A percentile compares a stretch with the other conserved stretches of the same genome.
phyloP scores from a whole-genome alignment of 2,329 filamentous ascomycete species.

The Xylaria sp. region DNA sequence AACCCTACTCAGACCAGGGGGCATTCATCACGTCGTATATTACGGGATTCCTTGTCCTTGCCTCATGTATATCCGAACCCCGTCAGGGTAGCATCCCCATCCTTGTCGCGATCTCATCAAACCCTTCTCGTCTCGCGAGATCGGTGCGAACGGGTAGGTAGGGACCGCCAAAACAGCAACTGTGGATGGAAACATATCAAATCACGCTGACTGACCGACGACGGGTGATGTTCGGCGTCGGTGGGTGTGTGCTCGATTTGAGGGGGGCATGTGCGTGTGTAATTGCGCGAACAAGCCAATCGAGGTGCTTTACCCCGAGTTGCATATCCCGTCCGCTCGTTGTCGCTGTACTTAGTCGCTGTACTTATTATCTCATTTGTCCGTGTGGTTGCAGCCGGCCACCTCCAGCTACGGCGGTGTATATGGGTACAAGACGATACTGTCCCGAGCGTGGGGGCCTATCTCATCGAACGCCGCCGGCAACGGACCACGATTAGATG shows the following conservation, averaged over 20 bases:
- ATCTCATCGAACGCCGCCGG: neutral
- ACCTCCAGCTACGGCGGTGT: slow-evolving; percentile 1
- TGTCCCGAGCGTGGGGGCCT: neutral
- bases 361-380: slow-evolving; percentile 5
- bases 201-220: slow-evolving; percentile 9
- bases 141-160: neutral
- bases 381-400: slow-evolving; percentile 10
- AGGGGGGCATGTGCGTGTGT: neutral
- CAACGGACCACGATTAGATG: slow-evolving; percentile 1
- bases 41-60: neutral
- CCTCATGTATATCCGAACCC: neutral
- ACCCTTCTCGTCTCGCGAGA: neutral
- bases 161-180: too few relatives aligned
- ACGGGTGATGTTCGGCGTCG: neutral
- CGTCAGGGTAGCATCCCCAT: slow-evolving; percentile 1
- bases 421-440: neutral
- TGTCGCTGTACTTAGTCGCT: neutral
- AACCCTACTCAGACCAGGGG: neutral
- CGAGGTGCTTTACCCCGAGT: neutral
- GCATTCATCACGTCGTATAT: slow-evolving; percentile 1
- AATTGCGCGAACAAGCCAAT: too few relatives aligned
- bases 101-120: slow-evolving; percentile 21
- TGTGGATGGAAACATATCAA: slow-evolving; percentile 1
- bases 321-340: slow-evolving; percentile 2
- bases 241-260: neutral